Percentiles rank a stretch among this genome's conserved stretches.
Evolutionary conservation across 176 grass and related monocot genomes (phyloP).

Genomic region (Bonia amplexicaulis): DNA sequence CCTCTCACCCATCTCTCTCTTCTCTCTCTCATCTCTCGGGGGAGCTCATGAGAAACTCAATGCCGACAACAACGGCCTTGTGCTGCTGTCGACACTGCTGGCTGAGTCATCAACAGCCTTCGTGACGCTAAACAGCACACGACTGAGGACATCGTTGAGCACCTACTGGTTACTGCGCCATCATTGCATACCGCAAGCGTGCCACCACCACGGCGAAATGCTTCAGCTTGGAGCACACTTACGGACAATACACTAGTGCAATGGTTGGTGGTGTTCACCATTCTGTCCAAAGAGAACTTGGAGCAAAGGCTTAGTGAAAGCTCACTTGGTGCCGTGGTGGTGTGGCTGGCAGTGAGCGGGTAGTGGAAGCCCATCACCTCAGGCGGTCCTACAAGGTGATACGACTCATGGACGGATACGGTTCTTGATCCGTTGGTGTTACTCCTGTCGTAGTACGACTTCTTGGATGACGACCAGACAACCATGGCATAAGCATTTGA

Average conservation of each 20-base stretch:
- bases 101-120: neutral
- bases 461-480: neutral
- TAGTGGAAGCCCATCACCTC: conserved; percentile 9
- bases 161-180: conserved; percentile 28
- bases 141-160: conserved; percentile 49
- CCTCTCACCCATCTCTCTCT: too few species aligned
- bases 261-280: conserved; percentile 22
- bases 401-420: neutral
- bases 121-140: conserved; percentile 32
- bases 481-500: neutral
- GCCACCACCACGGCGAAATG: conserved; percentile 40
- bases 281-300: conserved; percentile 19
- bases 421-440: conserved; percentile 1
- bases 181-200: conserved; percentile 51
- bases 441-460: conserved; percentile 6
- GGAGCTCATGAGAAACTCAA: conserved; percentile 1
- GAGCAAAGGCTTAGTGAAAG: conserved; percentile 57
- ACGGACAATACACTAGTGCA: neutral
- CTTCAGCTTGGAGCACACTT: conserved; percentile 3
- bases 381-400: neutral
- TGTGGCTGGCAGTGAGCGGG: neutral
- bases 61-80: conserved; percentile 8
- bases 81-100: neutral
- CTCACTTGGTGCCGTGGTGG: conserved; percentile 38
- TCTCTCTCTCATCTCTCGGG: neutral